phyloP scores from a whole-genome alignment of 768 basidiomycete species.

The Neoboletus subvelutipes region DNA sequence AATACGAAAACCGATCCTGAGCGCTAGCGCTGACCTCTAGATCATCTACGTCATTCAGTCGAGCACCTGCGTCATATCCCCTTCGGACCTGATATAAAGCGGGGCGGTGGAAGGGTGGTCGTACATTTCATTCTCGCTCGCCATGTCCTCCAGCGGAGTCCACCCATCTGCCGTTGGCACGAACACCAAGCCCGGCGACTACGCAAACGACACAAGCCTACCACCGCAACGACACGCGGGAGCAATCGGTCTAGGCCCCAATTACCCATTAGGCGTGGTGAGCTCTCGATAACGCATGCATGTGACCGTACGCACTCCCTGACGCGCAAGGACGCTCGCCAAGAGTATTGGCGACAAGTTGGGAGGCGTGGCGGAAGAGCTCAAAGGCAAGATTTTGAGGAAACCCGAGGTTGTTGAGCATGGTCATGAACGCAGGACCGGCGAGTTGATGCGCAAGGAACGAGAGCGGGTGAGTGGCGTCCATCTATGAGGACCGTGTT shows the following conservation, averaged over 20 bases:
- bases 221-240: slow-evolving; percentile 45
- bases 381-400: slow-evolving; percentile 39
- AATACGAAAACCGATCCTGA: no score
- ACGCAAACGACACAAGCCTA: slow-evolving; percentile 20
- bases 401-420: slow-evolving; percentile 38
- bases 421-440: slow-evolving; percentile 40
- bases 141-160: slow-evolving; percentile 13
- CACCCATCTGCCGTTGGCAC: slow-evolving; percentile 22
- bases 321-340: background rate
- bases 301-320: background rate
- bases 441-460: slow-evolving; percentile 40
- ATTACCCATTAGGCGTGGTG: slow-evolving; percentile 34
- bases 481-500: background rate
- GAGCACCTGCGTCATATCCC: background rate
- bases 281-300: background rate
- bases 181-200: slow-evolving; percentile 4
- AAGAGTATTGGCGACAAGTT: slow-evolving; percentile 38
- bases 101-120: background rate
- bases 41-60: background rate
- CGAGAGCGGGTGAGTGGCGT: slow-evolving; percentile 23
- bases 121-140: background rate
- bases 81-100: background rate
- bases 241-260: slow-evolving; percentile 40
- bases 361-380: slow-evolving; percentile 37
- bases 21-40: no score